phyloP scores from a whole-genome alignment of 768 basidiomycete genomes.

The Trametes gibbosa region DNA sequence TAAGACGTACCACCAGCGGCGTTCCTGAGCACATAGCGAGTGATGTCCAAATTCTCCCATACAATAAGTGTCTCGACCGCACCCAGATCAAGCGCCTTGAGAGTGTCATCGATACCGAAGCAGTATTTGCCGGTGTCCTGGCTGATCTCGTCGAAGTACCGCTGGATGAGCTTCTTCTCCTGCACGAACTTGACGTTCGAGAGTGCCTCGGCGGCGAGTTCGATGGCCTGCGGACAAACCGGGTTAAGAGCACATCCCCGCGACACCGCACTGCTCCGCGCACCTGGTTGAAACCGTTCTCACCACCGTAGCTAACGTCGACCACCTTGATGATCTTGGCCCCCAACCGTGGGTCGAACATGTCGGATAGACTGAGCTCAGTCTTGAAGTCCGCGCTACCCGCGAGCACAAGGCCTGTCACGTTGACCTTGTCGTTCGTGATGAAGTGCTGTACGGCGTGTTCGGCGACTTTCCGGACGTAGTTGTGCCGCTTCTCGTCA shows the following conservation, averaged over 20 bases:
- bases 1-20: conserved; percentile 73
- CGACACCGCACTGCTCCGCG: conserved; percentile 11
- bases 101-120: conserved; percentile 95
- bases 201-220: conserved; percentile 92
- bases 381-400: conserved; percentile 99
- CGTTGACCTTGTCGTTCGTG: conserved; percentile 97
- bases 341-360: conserved; percentile 87
- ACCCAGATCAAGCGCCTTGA: conserved; percentile 94
- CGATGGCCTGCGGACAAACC: conserved; percentile 79
- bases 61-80: conserved; percentile 97
- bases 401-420: conserved; percentile 91
- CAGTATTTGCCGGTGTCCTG: conserved; percentile 96
- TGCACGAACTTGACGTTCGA: conserved; percentile 99
- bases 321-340: conserved; percentile 97
- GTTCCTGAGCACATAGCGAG: conserved; percentile 84
- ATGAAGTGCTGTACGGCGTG: conserved; percentile 97
- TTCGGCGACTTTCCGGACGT: conserved; percentile 98
- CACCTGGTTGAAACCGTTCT: conserved; percentile 99
- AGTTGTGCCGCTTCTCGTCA: conserved; percentile 99
- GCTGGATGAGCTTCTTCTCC: conserved; percentile 96
- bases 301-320: conserved; percentile 97
- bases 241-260: not conserved
- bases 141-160: conserved; percentile 99
- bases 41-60: conserved; percentile 96
- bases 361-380: conserved; percentile 91